Conservation (phyloP, 495 filamentous ascomycete genomes). For the Neurospora sp. region DNA sequence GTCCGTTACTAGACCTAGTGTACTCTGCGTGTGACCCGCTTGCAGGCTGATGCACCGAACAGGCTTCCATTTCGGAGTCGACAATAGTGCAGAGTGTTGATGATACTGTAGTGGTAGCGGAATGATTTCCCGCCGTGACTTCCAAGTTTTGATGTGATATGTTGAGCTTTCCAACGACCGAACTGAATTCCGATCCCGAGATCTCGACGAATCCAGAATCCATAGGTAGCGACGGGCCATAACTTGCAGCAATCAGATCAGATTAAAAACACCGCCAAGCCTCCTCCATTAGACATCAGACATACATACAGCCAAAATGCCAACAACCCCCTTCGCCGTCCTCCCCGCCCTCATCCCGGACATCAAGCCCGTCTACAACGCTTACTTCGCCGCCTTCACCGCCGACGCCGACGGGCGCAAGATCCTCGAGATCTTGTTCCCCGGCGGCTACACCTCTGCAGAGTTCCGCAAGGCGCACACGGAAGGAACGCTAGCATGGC, state of each 20-base stretch:
- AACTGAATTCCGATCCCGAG: too few relatives aligned
- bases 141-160: too few relatives aligned
- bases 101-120: too few relatives aligned
- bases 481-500: constrained; percentile 22
- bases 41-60: too few relatives aligned
- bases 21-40: background rate
- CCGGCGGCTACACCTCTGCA: constrained; percentile 15
- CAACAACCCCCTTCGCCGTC: constrained; percentile 13
- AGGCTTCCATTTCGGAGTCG: too few relatives aligned
- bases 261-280: background rate
- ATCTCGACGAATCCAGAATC: too few relatives aligned
- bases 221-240: too few relatives aligned
- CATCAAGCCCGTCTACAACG: constrained; percentile 28
- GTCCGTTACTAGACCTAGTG: too few relatives aligned
- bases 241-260: background rate
- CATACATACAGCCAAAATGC: constrained; percentile 15
- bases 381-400: constrained; percentile 32
- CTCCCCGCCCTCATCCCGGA: constrained; percentile 33
- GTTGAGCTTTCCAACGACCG: too few relatives aligned
- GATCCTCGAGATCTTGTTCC: constrained; percentile 28
- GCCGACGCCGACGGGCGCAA: constrained; percentile 10
- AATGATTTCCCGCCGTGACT: too few relatives aligned
- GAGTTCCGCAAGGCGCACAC: constrained; percentile 26
- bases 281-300: background rate
- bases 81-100: too few relatives aligned